phyloP scores from a whole-genome alignment of 768 basidiomycete genomes.

The Saitozyma sp. region DNA sequence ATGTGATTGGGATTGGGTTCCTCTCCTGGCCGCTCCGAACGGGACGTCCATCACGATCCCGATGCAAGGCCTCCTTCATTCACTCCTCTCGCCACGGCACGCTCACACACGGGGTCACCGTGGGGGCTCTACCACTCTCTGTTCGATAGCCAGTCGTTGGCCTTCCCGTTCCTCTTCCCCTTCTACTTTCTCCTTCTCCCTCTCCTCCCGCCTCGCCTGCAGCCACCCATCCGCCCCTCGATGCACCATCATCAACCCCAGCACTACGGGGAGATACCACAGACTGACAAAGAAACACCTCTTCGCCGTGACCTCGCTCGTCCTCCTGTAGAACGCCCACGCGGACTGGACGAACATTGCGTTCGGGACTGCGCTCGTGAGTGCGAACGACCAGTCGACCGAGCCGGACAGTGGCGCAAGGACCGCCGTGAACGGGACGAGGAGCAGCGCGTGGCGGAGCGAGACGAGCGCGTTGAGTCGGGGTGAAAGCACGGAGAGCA shows the following conservation, averaged over 20 bases:
- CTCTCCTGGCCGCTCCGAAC: too few relatives aligned
- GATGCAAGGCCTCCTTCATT: too few relatives aligned
- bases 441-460: constrained; percentile 69
- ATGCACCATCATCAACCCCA: constrained; percentile 92
- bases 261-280: constrained; percentile 85
- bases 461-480: constrained; percentile 78
- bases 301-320: constrained; percentile 63
- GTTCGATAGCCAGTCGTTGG: too few relatives aligned
- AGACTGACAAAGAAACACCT: constrained; percentile 74
- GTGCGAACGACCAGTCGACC: constrained; percentile 86
- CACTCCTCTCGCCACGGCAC: too few relatives aligned
- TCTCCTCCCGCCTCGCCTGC: constrained; percentile 15
- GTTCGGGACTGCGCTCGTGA: constrained; percentile 76
- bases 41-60: too few relatives aligned
- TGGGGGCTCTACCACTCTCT: too few relatives aligned
- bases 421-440: constrained; percentile 74
- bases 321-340: constrained; percentile 69
- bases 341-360: constrained; percentile 67
- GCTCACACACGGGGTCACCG: too few relatives aligned
- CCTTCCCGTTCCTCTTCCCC: constrained; percentile 1
- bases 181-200: constrained; percentile 11
- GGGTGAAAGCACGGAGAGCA: constrained; percentile 82
- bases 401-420: constrained; percentile 84
- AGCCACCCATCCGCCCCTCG: constrained; percentile 62
- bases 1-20: too few relatives aligned